Evolutionary conservation across 2,329 filamentous ascomycete genomes (phyloP), one percentile per base, ranked within the genome.

Genomic region (Neonectria punicea): DNA sequence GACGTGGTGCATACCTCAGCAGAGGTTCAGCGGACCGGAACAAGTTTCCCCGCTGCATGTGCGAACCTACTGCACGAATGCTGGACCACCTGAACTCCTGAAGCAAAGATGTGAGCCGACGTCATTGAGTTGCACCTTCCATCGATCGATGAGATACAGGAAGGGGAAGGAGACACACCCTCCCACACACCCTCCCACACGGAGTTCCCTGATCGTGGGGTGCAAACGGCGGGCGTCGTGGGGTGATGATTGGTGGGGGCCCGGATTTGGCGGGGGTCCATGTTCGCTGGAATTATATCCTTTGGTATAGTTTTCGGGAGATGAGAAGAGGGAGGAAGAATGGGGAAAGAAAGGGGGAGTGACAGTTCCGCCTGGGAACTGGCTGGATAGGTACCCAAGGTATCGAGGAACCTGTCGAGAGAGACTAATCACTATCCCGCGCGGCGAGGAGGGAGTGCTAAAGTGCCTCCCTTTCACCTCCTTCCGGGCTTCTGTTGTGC

Each of bases 61-160:
- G n/a, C 39, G 39, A 20, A 43, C 39, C 39, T 43, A 43, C 39
- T 30, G 30, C 10, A 30, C 30, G 30, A 30, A 30, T 30, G 30
- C 30, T 20, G 16, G 39, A 18, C n/a, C 10, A 18, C 8, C 16
- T 43, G n/a, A 20, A 43, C n/a, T 43, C 44, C 5, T 25, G 44
- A n/a, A 25, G 20, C 36, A 39, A 49, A 47, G 44, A 3, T 28
- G 44, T 30, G 14, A 50, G 47, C 11, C 47, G 47, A 50, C 47
- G 47, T 50, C 47, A 50, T 50, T 18, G 28, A 50, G 47, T 50
- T 16, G 47, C 25, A 50, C 46, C 46, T 47, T 47, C 46, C 14
- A 16, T 49, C 22, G 46, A 49, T 49, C 47, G 47, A 50, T 50
- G 25, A 18, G 16, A 25, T 6, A 25, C 25, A 25, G 7, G 25